Evolutionary conservation across 140 eudicot genomes (phyloP), one percentile per base, ranked within the genome.

Genomic region (Cichorium intybus): DNA sequence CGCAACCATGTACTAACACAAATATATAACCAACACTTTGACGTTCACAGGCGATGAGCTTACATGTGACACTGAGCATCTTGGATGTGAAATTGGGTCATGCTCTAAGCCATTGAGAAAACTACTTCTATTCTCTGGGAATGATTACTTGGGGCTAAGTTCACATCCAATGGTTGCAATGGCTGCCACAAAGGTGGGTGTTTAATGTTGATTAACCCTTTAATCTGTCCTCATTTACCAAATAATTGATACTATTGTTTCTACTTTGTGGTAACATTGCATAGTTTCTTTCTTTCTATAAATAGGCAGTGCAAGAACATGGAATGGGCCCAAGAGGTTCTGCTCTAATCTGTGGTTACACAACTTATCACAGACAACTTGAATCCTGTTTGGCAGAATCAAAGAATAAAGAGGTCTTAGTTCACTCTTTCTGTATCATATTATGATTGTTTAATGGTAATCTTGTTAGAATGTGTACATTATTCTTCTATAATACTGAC

Each of bases 311-410:
- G 66, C 84, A 62, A 56, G 90, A 85, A 58, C 87, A 92, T 66
- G 98, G 98, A 54, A 92, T 92, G 98, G 98, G 98, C 21, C 96
- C 98, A 1, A 79, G 96, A 77, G 98, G 98, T 71, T 92, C 98
- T 34, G 98, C 98, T 37, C 66, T 92, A 67, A 92, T 92, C 50
- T 88, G 95, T 77, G 98, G 98, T n/a, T 92, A 92, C 59, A 92
- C 98, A 24, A 84, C 75, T 79, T 92, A 85, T 64, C 98, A 92
- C 73, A 79, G 88, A 70, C 74, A 60, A 46, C 75, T 92, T 45
- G 98, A 92, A 75, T 71, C 92, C 6, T 74, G 95, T 60, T 69
- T 92, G 62, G 98, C 98, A 57, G 77, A 85, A 69, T 74, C 85
- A 59, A 92, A 92, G 78, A 81, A 79, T 50, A 92, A 92, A 80